Base-by-base conservation (phyloP, 1,284 basidiomycete species). In the Cryptococcus jaspeensis region DNA sequence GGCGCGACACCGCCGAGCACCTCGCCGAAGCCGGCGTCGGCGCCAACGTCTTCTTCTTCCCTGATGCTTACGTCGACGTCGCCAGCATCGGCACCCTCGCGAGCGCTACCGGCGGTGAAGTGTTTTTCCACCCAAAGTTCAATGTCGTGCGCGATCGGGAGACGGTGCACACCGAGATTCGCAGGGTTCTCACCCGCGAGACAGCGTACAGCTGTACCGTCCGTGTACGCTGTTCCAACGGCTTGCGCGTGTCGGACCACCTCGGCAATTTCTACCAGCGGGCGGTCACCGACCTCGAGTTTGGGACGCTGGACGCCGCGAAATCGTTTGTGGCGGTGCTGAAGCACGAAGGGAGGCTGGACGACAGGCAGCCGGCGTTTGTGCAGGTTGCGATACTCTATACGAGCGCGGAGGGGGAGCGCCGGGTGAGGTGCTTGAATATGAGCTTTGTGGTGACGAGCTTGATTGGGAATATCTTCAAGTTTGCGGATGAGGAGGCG, bases 351-450 rank as follows among this genome's bases (percentile, higher is more conserved):
- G 78, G 76, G 25, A 78, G 65, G 53, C 81, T 99, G 13, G 86
- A 89, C 69, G 85, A 90, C 40, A 85, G 89, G 44, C 82, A 84
- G 59, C 87, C 89, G 60, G 90, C 88, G 0, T 87, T 87, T 71
- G 78, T 99, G 52, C 96, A 99, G 75, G 88, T 86, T n/a, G 96
- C 96, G 0, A 81, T 91, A 1, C 80, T 99, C 35, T 94, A 99
- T 72, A 99, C 96, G 2, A 87, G 86, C 1, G 75, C 83, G 1
- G 78, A 80, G 5, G 96, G 96, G 5, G 82, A 91, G 72, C 82
- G 96, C 28, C 82, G 92, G 57, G 94, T 98, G 37, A 82, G 96
- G 52, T 85, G 87, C 44, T 84, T 88, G 72, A 99, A 99, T 70
- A 78, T 98, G 20, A 88, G 88, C 0, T 75, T 97, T 50, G 87